A percentile compares a stretch with the other conserved stretches of the same genome.
These are phyloP conservation scores for Cladosporium sp. DNA, from an alignment of 2,329 filamentous ascomycete genomes.

Conservation along the genomic window DNA sequence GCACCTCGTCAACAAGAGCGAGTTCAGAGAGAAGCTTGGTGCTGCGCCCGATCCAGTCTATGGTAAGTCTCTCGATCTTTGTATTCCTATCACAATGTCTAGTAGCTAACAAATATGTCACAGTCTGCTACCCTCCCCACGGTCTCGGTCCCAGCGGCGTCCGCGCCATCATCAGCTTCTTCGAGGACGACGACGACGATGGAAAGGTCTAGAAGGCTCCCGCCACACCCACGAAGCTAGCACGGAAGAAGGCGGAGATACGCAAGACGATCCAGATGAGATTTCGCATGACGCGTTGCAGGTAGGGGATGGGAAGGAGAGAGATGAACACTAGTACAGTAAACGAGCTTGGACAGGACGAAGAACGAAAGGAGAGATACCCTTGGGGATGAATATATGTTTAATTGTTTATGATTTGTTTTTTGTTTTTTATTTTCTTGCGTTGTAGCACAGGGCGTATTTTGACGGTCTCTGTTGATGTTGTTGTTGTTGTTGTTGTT, in stretches of 20 bases:
- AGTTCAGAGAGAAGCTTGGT: constrained; percentile 89
- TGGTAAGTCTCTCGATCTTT: constrained; percentile 30
- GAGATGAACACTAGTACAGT: not conserved
- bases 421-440: not conserved
- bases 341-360: not conserved
- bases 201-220: constrained; percentile 28
- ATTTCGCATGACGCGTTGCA: not conserved
- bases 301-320: no score
- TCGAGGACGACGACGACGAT: constrained; percentile 64
- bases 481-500: no score
- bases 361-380: not conserved
- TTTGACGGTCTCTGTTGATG: no score
- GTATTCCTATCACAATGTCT: not conserved
- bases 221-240: not conserved
- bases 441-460: not conserved
- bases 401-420: not conserved
- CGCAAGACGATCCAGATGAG: not conserved
- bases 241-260: not conserved
- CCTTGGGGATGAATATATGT: constrained; percentile 1
- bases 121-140: constrained; percentile 82
- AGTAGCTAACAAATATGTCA: not conserved
- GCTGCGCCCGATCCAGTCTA: constrained; percentile 81
- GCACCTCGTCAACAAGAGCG: constrained; percentile 78
- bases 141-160: constrained; percentile 80
- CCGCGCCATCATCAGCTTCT: constrained; percentile 85